Percentiles rank a stretch among this genome's conserved stretches.
phyloP scores from a whole-genome alignment of 106 monocot genomes.

The Dactylorhiza incarnata region DNA sequence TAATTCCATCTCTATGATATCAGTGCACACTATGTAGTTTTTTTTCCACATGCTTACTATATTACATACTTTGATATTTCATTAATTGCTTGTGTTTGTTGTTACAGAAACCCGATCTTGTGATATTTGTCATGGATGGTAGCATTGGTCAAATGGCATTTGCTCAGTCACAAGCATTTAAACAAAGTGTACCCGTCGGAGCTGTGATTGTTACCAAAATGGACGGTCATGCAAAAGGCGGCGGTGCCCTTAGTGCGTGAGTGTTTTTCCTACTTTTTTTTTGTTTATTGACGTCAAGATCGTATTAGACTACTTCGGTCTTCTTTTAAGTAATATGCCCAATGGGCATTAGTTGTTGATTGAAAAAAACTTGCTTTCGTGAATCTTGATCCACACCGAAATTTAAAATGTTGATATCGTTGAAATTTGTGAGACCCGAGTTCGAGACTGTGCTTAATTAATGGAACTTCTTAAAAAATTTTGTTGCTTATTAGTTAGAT shows the following conservation, averaged over 20 bases:
- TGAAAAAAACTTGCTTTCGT: no score
- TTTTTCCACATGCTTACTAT: background rate
- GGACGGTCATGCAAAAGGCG: constrained; percentile 99
- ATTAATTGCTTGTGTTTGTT: background rate
- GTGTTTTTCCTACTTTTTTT: constrained; percentile 22
- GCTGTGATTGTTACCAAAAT: constrained; percentile 98
- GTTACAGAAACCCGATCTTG: constrained; percentile 90
- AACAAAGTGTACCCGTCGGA: constrained; percentile 94
- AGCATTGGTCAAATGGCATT: constrained; percentile 98
- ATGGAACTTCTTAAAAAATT: no score
- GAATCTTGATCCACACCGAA: no score
- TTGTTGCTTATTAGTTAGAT: no score
- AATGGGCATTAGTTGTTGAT: no score
- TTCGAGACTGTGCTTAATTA: no score
- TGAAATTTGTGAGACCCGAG: no score
- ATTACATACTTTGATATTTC: background rate
- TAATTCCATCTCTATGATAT: background rate
- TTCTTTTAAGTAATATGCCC: no score
- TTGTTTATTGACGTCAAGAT: background rate
- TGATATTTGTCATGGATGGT: constrained; percentile 99
- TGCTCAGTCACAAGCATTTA: constrained; percentile 98
- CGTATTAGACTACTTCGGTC: no score
- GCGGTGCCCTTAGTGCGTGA: constrained; percentile 99
- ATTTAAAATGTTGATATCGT: no score
- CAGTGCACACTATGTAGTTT: no score